Evolutionary conservation across 352 stramenopile genomes (phyloP).

Genomic region (Aphanomyces stellatus): DNA sequence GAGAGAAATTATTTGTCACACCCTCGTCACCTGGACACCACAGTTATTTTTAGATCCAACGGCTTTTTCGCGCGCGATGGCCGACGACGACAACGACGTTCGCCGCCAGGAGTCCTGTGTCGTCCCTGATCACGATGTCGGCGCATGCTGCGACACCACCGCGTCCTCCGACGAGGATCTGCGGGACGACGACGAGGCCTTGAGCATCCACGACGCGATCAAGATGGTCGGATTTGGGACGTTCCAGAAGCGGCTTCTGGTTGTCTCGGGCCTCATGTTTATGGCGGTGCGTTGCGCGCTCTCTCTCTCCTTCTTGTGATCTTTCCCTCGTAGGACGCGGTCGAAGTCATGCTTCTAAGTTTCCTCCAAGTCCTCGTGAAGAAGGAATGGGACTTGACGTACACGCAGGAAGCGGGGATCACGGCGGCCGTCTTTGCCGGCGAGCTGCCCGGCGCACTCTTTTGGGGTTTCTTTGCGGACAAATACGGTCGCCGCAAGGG

Average conservation of each 20-base stretch:
- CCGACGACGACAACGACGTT: not conserved
- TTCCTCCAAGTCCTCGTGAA: conserved; percentile 18
- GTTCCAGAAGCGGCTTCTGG: conserved; percentile 7
- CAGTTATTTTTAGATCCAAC: no score
- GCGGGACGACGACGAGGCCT: not conserved
- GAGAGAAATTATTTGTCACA: no score
- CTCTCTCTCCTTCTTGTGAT: not conserved
- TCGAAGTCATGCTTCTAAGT: conserved; percentile 17
- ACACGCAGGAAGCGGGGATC: conserved; percentile 17
- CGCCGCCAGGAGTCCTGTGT: no score
- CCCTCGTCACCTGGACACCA: no score
- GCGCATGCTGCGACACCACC: not conserved
- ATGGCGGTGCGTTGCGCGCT: conserved; percentile 4
- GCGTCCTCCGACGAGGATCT: not conserved
- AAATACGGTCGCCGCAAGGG: conserved; percentile 15
- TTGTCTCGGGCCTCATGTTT: conserved; percentile 19
- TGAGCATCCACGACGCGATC: conserved; percentile 6
- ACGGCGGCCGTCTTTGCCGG: conserved; percentile 17
- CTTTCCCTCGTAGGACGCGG: not conserved
- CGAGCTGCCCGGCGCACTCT: conserved; percentile 15
- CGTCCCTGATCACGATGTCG: no score
- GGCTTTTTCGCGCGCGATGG: no score
- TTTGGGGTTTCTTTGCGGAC: conserved; percentile 21
- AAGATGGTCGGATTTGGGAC: conserved; percentile 5
- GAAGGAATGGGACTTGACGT: conserved; percentile 14